A percentile compares a stretch with the other conserved stretches of the same genome.
phyloP scores from a whole-genome alignment of 2,329 filamentous ascomycete species.

The Eutypella sp. region DNA sequence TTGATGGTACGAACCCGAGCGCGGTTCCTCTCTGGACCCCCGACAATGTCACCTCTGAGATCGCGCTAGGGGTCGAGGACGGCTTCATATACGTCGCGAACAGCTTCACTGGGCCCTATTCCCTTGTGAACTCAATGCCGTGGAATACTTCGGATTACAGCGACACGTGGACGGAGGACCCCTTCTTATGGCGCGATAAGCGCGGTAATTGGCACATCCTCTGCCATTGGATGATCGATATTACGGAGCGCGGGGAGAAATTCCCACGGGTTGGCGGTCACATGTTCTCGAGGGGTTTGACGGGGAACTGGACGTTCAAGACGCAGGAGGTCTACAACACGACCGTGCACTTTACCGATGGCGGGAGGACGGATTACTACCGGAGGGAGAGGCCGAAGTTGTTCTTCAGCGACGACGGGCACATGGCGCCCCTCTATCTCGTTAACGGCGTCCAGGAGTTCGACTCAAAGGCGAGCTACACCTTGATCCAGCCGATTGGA shows the following conservation, averaged over 20 bases:
- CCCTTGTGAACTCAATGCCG: constrained; percentile 14
- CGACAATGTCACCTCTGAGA: constrained; percentile 20
- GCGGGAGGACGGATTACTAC: constrained; percentile 32
- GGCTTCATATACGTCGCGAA: constrained; percentile 29
- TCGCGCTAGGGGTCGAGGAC: constrained; percentile 30
- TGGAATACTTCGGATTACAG: constrained; percentile 21
- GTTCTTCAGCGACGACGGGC: constrained; percentile 41
- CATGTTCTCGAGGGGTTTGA: constrained; percentile 14
- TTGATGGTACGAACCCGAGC: constrained; percentile 35
- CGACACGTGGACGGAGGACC: constrained; percentile 21
- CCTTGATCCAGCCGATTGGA: constrained; percentile 36
- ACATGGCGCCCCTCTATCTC: constrained; percentile 42
- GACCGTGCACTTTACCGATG: constrained; percentile 34
- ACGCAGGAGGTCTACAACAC: constrained; percentile 18
- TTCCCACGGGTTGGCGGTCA: constrained; percentile 22
- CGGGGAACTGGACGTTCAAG: constrained; percentile 21
- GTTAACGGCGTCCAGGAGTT: constrained; percentile 42
- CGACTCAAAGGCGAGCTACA: constrained; percentile 29
- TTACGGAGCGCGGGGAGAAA: constrained; percentile 17
- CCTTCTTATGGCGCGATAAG: constrained; percentile 25
- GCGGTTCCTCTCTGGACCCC: constrained; percentile 32
- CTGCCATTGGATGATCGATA: constrained; percentile 22
- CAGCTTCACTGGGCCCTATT: constrained; percentile 23
- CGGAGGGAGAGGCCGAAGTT: constrained; percentile 44
- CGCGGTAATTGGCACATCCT: constrained; percentile 25